A percentile compares a stretch with the other conserved stretches of the same genome.
These are phyloP conservation scores for Neurospora crassa DNA, from an alignment of 2,329 filamentous ascomycete species.

Conservation along the genomic window DNA sequence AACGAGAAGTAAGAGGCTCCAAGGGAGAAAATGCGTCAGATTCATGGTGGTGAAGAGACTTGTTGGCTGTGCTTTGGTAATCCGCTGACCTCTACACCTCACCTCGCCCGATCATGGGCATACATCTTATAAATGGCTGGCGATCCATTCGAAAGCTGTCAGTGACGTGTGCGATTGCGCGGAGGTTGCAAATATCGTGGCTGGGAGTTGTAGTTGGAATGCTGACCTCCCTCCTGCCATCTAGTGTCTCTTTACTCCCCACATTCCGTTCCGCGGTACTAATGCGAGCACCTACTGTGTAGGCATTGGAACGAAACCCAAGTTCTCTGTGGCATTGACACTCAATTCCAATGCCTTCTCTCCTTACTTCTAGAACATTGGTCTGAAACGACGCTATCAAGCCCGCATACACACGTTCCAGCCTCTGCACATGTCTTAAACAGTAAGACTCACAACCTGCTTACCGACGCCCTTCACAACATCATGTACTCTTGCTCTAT, in stretches of 20 bases:
- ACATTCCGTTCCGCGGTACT: not conserved
- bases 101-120: not conserved
- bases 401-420: not conserved
- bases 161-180: not conserved
- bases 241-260: not conserved
- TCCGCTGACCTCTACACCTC: not conserved
- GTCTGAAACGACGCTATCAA: not conserved
- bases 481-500: not conserved
- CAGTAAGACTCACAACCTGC: not conserved
- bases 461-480: not conserved
- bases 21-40: not conserved
- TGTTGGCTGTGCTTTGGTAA: not conserved
- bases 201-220: not conserved
- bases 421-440: not conserved
- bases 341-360: not conserved
- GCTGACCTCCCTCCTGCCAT: not conserved
- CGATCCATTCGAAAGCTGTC: not conserved
- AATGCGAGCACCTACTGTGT: not conserved
- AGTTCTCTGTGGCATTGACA: not conserved
- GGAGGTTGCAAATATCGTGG: not conserved
- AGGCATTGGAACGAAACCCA: not conserved
- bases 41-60: not conserved
- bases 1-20: not conserved
- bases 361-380: not conserved
- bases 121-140: not conserved